These are phyloP conservation scores for Articulospora tetracladia DNA, from an alignment of 495 filamentous ascomycete species.

Conservation along the genomic window DNA sequence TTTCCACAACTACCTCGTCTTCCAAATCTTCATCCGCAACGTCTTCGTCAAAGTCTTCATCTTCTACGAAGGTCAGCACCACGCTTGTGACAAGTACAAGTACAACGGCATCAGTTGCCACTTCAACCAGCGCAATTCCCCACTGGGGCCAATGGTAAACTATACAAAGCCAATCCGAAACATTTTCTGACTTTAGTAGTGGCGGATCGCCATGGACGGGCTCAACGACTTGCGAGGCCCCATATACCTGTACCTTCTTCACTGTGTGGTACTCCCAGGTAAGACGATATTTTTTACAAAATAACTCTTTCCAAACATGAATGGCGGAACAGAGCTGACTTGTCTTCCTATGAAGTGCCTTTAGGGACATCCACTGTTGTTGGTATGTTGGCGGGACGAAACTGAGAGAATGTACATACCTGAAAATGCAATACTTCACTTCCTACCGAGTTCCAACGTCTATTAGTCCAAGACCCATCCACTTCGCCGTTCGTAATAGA, in stretches of 20 bases:
- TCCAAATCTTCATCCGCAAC: constrained; percentile 36
- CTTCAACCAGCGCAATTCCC: constrained; percentile 36
- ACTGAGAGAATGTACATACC: no score
- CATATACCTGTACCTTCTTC: constrained; percentile 48
- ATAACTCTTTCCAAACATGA: no score
- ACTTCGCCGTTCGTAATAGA: no score
- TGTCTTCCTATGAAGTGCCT: no score
- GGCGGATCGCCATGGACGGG: constrained; percentile 10
- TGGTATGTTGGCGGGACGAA: no score
- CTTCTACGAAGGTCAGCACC: not conserved
- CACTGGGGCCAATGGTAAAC: constrained; percentile 13
- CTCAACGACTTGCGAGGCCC: constrained; percentile 25
- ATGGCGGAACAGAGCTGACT: no score
- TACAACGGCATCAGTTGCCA: constrained; percentile 27
- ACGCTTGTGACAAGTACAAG: not conserved
- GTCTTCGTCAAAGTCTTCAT: not conserved
- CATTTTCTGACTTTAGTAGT: not conserved
- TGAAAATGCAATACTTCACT: no score
- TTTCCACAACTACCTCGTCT: constrained; percentile 28
- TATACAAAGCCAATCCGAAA: no score
- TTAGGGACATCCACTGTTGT: no score
- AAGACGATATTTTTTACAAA: constrained; percentile 35
- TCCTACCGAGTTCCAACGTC: no score
- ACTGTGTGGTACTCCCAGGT: constrained; percentile 40
- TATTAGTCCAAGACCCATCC: no score